Evolutionary conservation across 75 land plant species (phyloP).

Genomic region (Picea sitchensis): DNA sequence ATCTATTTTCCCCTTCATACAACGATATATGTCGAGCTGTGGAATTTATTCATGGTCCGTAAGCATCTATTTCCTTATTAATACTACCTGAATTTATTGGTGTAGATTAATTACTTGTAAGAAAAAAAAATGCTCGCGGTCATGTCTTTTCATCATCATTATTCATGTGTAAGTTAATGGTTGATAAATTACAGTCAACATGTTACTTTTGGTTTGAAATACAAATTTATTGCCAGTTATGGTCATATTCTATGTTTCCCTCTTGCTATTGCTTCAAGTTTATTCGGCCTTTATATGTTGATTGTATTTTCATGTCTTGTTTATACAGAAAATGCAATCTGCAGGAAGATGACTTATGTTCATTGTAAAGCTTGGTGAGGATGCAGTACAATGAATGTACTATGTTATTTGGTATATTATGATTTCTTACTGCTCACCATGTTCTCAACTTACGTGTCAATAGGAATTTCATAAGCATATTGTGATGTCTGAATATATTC

Average conservation of each 20-base stretch:
- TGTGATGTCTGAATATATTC: too few relatives aligned
- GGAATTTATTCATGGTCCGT: conserved; percentile 85
- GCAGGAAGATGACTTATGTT: conserved; percentile 74
- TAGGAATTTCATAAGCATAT: too few relatives aligned
- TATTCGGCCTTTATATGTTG: background rate
- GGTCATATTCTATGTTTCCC: background rate
- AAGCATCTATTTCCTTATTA: background rate
- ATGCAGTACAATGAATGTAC: conserved; percentile 89
- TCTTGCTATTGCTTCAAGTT: background rate
- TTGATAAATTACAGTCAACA: background rate
- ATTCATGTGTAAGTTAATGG: background rate
- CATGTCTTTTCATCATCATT: background rate
- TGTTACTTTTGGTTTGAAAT: background rate
- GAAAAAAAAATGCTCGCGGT: background rate
- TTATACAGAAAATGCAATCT: conserved; percentile 55
- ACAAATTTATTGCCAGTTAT: background rate
- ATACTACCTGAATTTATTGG: background rate
- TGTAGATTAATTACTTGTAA: background rate
- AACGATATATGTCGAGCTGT: conserved; percentile 74
- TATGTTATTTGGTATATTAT: conserved; percentile 79
- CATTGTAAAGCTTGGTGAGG: conserved; percentile 98
- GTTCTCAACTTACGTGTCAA: background rate
- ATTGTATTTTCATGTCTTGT: conserved; percentile 6
- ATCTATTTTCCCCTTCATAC: conserved; percentile 87
- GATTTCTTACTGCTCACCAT: background rate